These are phyloP conservation scores for Linum lewisii DNA, from an alignment of 345 rosid genomes.

Conservation along the genomic window DNA sequence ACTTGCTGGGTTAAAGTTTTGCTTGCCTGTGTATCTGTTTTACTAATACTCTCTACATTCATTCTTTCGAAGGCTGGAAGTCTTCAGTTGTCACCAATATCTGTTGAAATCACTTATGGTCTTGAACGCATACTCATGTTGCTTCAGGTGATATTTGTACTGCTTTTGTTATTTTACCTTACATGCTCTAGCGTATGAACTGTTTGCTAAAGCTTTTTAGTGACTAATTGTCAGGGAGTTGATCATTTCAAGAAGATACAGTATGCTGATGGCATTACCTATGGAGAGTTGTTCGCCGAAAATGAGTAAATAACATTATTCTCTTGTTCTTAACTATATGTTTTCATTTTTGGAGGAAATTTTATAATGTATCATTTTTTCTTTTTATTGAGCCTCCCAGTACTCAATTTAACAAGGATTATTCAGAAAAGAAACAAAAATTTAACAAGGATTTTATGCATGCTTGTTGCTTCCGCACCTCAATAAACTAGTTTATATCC, in stretches of 20 bases:
- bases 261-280: slow-evolving; percentile 90
- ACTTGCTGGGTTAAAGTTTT: slow-evolving; percentile 1
- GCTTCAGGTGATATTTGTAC: slow-evolving; percentile 58
- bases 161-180: not conserved
- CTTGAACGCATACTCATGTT: slow-evolving; percentile 96
- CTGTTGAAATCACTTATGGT: slow-evolving; percentile 97
- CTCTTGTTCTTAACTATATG: not conserved
- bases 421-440: too few relatives aligned
- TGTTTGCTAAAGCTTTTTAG: slow-evolving; percentile 21
- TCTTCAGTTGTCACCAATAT: slow-evolving; percentile 78
- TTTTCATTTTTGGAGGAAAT: slow-evolving; percentile 1
- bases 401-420: not conserved
- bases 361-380: not conserved
- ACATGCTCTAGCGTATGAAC: not conserved
- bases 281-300: slow-evolving; percentile 91
- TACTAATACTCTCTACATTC: slow-evolving; percentile 9
- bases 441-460: not conserved
- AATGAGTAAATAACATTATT: slow-evolving; percentile 58
- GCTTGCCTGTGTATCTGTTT: slow-evolving; percentile 1
- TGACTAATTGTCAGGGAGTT: slow-evolving; percentile 52
- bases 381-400: not conserved
- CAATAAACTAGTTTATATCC: not conserved
- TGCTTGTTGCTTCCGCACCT: not conserved
- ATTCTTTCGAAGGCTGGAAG: slow-evolving; percentile 64
- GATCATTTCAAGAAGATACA: slow-evolving; percentile 94